Conservation (phyloP, 148 eudicot species). For the Hydrangea macrophylla region DNA sequence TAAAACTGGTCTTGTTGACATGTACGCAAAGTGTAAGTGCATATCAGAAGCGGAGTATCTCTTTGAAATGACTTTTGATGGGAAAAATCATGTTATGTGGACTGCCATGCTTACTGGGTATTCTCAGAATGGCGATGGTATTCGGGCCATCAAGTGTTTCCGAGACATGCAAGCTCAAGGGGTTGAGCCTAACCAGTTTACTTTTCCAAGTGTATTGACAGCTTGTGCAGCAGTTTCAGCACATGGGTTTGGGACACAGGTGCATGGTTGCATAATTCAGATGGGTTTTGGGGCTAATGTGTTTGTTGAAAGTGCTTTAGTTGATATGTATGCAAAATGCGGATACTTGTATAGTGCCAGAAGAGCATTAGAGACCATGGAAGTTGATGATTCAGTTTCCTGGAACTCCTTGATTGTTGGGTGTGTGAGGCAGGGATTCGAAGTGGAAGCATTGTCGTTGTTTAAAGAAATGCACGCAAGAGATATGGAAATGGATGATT, state of each 20-base stretch:
- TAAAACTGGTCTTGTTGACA: constrained; percentile 64
- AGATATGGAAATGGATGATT: constrained; percentile 58
- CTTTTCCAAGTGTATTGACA: constrained; percentile 66
- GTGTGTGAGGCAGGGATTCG: constrained; percentile 52
- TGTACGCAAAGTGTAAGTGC: constrained; percentile 67
- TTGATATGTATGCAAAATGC: constrained; percentile 81
- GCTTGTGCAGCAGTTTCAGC: constrained; percentile 44
- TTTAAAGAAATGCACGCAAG: constrained; percentile 55
- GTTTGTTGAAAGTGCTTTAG: constrained; percentile 58
- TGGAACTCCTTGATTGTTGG: constrained; percentile 84
- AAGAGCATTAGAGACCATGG: constrained; percentile 41
- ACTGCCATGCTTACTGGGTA: constrained; percentile 80
- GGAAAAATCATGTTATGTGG: constrained; percentile 66
- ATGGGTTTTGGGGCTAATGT: constrained; percentile 51
- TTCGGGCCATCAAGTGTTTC: constrained; percentile 50
- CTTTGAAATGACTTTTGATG: constrained; percentile 35
- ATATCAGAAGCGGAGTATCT: constrained; percentile 52
- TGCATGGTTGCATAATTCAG: constrained; percentile 54
- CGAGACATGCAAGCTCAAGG: constrained; percentile 54
- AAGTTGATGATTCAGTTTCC: constrained; percentile 42
- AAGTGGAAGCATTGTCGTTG: constrained; percentile 51
- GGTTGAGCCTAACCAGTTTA: constrained; percentile 59
- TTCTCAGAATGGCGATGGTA: constrained; percentile 49
- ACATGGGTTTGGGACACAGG: constrained; percentile 48
- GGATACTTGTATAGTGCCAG: constrained; percentile 52